Evolutionary conservation across 208 protist genomes (phyloP).

Genomic region (Tetramitus jugosus): DNA sequence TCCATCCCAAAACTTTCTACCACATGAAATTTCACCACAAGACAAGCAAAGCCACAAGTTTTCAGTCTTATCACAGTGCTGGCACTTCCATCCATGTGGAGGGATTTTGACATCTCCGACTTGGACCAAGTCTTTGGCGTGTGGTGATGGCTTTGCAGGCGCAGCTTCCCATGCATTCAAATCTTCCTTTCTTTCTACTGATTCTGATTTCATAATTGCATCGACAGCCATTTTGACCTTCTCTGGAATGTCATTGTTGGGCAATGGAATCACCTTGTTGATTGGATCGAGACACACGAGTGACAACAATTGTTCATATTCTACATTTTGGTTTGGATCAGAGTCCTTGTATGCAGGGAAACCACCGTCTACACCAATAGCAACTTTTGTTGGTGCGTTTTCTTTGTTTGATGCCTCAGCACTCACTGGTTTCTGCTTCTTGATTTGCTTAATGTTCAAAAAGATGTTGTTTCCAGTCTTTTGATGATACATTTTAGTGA

Average conservation of each 20-base stretch:
- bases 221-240: slow-evolving; percentile 20
- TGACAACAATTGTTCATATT: slow-evolving; percentile 8
- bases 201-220: slow-evolving; percentile 9
- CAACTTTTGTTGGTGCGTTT: slow-evolving; percentile 28
- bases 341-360: slow-evolving; percentile 11
- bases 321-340: neutral
- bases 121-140: slow-evolving; percentile 33
- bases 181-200: slow-evolving; percentile 13
- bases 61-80: slow-evolving; percentile 57
- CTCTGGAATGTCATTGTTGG: neutral
- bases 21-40: slow-evolving; percentile 79
- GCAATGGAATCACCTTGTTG: neutral
- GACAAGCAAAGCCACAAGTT: slow-evolving; percentile 93
- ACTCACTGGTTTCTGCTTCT: neutral
- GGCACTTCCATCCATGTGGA: slow-evolving; percentile 31
- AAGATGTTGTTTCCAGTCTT: neutral
- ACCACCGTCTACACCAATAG: slow-evolving; percentile 34
- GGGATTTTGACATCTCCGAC: neutral
- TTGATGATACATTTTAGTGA: neutral
- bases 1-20: slow-evolving; percentile 61
- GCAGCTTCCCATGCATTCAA: slow-evolving; percentile 36
- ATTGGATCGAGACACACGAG: neutral
- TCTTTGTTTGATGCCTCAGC: neutral
- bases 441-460: slow-evolving; percentile 22
- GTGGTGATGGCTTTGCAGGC: neutral